Base-by-base conservation (phyloP, 257 asterid genomes). In the Forsythia viridissima region DNA sequence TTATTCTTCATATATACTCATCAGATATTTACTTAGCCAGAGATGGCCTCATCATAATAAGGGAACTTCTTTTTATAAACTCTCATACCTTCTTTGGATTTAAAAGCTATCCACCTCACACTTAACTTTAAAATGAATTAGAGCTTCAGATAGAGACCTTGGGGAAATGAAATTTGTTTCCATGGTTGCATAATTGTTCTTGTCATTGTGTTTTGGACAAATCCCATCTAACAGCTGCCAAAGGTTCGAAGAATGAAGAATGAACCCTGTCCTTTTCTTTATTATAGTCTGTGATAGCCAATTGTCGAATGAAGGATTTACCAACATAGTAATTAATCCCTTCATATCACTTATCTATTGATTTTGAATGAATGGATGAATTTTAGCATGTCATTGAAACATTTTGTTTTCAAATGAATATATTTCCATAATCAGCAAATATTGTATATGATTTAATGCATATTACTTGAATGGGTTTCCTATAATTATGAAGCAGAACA, bases 401-500 rank as follows among this genome's bases (percentile, higher is more conserved):
- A 38, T 51, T 55, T 30, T n/a, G 36, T 46, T 69, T 77, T 65
- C 36, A 74, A 38, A 24, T 43, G 24, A 66, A 75, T 59, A 43
- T 21, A 55, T 42, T 36, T 71, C 40, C 76, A 41, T 72, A 24
- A 30, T 11, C 8, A 18, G 44, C 38, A n/a, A 37, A 70, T 61
- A 34, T 3, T 55, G n/a, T 15, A 38, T 57, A n/a, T 43, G 42
- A 63, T 77, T 44, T 61, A 15, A 72, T 51, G 79, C 68, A 57
- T 78, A 30, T 70, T 42, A 36, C 69, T 67, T 48, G 24, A 71
- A 76, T 18, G n/a, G 46, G 30, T 10, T 12, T 18, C 46, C 75
- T 51, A 10, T 65, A 72, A 41, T 78, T 77, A 75, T 79, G 77
- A 85, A 12, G 83, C 82, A 94, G 97, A 81, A 76, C 90, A 85